Conservation (phyloP, 2,329 filamentous ascomycete species). For the Calonectria hawksworthii region DNA sequence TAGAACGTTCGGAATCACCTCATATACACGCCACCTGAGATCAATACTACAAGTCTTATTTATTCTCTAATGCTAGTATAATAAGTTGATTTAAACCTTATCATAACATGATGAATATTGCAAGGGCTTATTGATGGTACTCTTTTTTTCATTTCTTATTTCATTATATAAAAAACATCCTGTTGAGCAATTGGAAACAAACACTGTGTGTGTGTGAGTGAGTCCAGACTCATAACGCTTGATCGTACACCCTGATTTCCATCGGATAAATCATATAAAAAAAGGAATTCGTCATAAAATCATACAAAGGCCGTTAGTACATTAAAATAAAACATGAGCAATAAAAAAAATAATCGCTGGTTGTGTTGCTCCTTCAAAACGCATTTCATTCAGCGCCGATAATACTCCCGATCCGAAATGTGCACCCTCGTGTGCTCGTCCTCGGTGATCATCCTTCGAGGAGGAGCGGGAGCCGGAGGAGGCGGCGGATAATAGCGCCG, state of each 20-base stretch:
- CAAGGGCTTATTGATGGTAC: neutral
- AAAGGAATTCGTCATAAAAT: slow-evolving; percentile 39
- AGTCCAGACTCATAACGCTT: neutral
- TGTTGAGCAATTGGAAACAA: neutral
- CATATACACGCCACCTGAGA: neutral
- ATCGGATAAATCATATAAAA: slow-evolving; percentile 13
- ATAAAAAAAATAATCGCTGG: neutral
- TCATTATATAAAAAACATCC: neutral
- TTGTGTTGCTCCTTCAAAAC: neutral
- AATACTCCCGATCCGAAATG: slow-evolving; percentile 54
- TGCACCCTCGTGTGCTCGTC: slow-evolving; percentile 47
- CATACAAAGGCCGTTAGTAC: slow-evolving; percentile 34
- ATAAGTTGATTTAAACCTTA: neutral
- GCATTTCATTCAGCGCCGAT: slow-evolving; percentile 31
- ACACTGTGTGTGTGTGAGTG: neutral
- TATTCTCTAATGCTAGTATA: neutral
- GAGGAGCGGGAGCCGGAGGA: slow-evolving; percentile 48
- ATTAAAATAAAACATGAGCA: neutral
- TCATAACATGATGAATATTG: neutral
- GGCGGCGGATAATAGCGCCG: slow-evolving; percentile 49
- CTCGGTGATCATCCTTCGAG: slow-evolving; percentile 50
- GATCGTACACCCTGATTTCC: slow-evolving; percentile 11
- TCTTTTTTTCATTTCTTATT: neutral
- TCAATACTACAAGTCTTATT: neutral
- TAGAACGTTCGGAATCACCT: neutral